phyloP scores from a whole-genome alignment of 192 early-diverging fungal genomes.

The Coemansia sp. region DNA sequence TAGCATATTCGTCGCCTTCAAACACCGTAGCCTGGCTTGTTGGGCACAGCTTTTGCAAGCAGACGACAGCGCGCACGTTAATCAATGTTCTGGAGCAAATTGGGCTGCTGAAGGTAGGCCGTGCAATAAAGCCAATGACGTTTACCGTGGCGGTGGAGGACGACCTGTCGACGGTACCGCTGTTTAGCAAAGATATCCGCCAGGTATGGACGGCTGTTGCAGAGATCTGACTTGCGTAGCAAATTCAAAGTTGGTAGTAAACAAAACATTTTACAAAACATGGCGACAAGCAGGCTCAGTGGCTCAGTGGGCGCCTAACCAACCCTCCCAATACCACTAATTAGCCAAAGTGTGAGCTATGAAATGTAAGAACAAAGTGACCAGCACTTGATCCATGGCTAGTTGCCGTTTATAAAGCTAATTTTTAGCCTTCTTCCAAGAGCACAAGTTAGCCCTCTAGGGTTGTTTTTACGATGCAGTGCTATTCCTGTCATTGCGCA shows the following conservation, averaged over 20 bases:
- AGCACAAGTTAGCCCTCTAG: no score
- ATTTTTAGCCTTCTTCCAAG: no score
- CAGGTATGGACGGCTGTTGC: background rate
- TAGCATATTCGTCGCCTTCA: background rate
- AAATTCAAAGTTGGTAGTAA: background rate
- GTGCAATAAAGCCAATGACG: background rate
- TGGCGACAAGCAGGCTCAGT: no score
- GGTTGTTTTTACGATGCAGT: no score
- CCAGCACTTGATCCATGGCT: no score
- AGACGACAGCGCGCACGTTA: background rate
- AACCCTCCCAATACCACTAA: no score
- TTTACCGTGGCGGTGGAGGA: background rate
- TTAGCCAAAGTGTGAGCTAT: no score
- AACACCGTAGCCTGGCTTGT: conserved; percentile 4
- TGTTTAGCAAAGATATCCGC: conserved; percentile 26
- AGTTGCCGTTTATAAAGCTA: no score
- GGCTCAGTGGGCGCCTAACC: no score
- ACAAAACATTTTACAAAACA: no score
- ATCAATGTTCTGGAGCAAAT: conserved; percentile 6
- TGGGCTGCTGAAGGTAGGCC: conserved; percentile 21
- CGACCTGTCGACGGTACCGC: background rate
- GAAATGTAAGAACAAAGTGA: no score
- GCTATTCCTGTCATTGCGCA: no score
- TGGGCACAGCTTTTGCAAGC: conserved; percentile 4
- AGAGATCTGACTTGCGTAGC: background rate